These are phyloP conservation scores for Aspergillus quadrilineatus DNA, from an alignment of 2,329 filamentous ascomycete genomes.

Conservation along the genomic window DNA sequence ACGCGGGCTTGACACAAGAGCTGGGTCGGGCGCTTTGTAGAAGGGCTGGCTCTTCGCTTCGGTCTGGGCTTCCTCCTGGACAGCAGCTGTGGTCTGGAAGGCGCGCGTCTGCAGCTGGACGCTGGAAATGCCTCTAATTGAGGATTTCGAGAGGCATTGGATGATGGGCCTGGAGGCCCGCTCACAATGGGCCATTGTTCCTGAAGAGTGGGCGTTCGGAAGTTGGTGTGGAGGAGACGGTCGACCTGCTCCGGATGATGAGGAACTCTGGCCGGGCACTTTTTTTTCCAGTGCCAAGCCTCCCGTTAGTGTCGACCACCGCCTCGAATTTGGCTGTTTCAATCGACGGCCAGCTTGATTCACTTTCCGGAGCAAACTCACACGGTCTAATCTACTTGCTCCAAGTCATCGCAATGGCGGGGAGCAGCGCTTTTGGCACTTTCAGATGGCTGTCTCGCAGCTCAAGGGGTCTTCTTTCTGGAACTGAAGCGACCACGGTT, in stretches of 20 bases:
- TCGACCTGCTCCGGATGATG: conserved; percentile 22
- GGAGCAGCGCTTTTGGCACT: conserved; percentile 36
- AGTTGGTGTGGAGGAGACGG: conserved; percentile 16
- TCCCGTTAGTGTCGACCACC: conserved; percentile 33
- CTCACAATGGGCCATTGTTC: conserved; percentile 44
- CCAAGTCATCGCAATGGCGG: conserved; percentile 32
- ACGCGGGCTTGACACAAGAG: conserved; percentile 62
- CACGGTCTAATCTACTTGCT: background rate
- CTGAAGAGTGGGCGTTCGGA: background rate
- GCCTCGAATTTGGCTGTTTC: conserved; percentile 32
- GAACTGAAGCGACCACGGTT: conserved; percentile 38
- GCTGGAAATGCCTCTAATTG: conserved; percentile 32
- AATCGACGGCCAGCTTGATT: conserved; percentile 10
- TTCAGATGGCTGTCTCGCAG: conserved; percentile 41
- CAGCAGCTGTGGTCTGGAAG: conserved; percentile 49
- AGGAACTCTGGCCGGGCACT: conserved; percentile 30
- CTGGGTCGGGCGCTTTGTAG: conserved; percentile 57
- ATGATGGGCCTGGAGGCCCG: conserved; percentile 44
- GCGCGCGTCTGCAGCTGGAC: conserved; percentile 43
- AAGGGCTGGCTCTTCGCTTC: conserved; percentile 41
- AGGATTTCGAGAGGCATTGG: conserved; percentile 42
- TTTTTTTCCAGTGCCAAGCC: conserved; percentile 40
- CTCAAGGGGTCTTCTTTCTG: conserved; percentile 34
- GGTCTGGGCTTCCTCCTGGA: conserved; percentile 47
- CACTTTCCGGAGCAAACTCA: background rate